Base-by-base conservation (phyloP, 305 asterid species). In the Fraxinus ornus region DNA sequence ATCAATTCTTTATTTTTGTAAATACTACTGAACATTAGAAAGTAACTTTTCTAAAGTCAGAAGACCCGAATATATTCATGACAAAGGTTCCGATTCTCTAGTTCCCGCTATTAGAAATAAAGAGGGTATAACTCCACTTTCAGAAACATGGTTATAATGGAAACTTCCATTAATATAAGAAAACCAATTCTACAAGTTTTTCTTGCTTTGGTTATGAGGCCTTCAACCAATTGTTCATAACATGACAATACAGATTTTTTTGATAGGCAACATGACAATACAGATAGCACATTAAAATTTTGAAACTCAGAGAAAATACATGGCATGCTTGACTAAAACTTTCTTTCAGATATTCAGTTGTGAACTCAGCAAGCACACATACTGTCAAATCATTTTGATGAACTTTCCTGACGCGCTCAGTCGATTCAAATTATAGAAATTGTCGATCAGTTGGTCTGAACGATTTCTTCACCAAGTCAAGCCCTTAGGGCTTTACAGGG, bases 61-160 rank as follows among this genome's bases (percentile, higher is more conserved):
- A 68, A 71, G 76, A 32, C 22, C 33, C 44, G 35, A 32, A 30
- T 71, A 71, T 36, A 33, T 33, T 71, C 76, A 71, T 33, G 76
- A 30, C 76, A 71, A 17, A 71, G 5, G 24, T 33, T 71, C 41
- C 5, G 17, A 71, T 71, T 71, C 41, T 71, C 76, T 71, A 30
- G 44, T 71, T 30, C 22, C 47, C 1, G 2, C 26, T 39, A 71
- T 30, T 33, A 32, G 26, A 32, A 30, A 71, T 33, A 71, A 71
- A 17, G 76, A 71, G 24, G 12, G 44, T 17, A 32, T 13, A 71
- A 71, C 76, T 21, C 47, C 47, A 71, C 37, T 71, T 71, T 30
- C 13, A 71, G 75, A 70, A 70, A 70, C 39, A 70, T 70, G 72
- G 26, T 71, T 71, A 71, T 15, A 71, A 70, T 30, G 47, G 76